Evolutionary conservation across 1,284 basidiomycete species (phyloP).

Genomic region (Ustilago crameri): DNA sequence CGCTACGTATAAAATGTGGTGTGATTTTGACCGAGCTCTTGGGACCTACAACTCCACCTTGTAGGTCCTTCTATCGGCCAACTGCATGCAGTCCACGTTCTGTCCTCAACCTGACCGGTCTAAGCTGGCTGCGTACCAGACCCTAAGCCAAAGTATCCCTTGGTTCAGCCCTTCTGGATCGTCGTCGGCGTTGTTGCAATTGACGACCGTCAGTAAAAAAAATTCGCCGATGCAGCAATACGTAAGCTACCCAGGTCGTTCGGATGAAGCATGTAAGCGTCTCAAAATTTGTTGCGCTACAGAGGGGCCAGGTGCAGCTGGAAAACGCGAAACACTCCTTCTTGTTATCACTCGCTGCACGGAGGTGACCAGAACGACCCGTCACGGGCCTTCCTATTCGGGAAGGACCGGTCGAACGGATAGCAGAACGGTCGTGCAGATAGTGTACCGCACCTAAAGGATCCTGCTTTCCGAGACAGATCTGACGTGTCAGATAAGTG

Average conservation of each 20-base stretch:
- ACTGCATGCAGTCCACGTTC: neutral
- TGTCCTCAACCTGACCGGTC: neutral
- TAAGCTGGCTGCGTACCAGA: too few species aligned
- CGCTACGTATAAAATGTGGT: neutral
- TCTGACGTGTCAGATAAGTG: too few species aligned
- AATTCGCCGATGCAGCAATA: neutral
- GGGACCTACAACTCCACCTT: neutral
- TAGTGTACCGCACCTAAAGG: too few species aligned
- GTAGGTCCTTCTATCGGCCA: neutral
- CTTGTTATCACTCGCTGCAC: neutral
- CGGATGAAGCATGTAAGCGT: neutral
- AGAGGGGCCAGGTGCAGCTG: conserved; percentile 1
- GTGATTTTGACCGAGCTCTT: neutral
- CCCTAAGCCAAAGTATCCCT: too few species aligned
- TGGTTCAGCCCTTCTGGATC: too few species aligned
- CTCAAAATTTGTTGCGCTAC: neutral
- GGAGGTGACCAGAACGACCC: neutral
- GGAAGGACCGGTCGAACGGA: neutral
- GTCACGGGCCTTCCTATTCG: neutral
- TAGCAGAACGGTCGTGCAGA: neutral
- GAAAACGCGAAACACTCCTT: neutral
- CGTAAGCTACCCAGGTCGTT: neutral
- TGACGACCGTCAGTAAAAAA: too few species aligned
- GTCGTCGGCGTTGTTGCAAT: too few species aligned
- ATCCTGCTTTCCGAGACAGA: neutral